Evolutionary conservation across 2,329 filamentous ascomycete species (phyloP).

Genomic region (Fusarium humuli): DNA sequence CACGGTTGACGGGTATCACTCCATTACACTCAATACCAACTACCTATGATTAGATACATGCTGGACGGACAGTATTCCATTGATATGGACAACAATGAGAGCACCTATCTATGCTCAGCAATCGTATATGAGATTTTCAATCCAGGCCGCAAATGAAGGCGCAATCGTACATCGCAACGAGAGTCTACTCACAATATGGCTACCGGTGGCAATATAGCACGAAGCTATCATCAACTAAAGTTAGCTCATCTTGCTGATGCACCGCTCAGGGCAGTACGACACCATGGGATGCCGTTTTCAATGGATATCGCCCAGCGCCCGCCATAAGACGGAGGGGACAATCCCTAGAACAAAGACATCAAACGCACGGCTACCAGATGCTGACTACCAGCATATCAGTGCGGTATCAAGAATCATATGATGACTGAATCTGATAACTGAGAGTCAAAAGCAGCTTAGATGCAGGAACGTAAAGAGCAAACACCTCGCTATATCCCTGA

Average conservation of each 20-base stretch:
- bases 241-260: not conserved
- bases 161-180: not conserved
- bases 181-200: not conserved
- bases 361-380: not conserved
- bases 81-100: no score
- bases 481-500: not conserved
- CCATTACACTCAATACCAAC: no score
- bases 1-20: not conserved
- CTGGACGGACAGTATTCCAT: no score
- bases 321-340: not conserved
- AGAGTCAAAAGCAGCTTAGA: not conserved
- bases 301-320: not conserved
- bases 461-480: not conserved
- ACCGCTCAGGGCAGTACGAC: not conserved
- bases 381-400: not conserved
- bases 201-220: not conserved
- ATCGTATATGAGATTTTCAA: not conserved
- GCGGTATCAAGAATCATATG: not conserved
- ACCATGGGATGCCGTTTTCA: not conserved
- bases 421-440: not conserved
- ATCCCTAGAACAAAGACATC: conserved; percentile 2
- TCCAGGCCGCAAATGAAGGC: not conserved
- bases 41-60: no score
- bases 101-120: not conserved
- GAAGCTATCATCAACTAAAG: not conserved